Evolutionary conservation across 1,284 basidiomycete genomes (phyloP).

Genomic region (Ceraceosorus guamensis): DNA sequence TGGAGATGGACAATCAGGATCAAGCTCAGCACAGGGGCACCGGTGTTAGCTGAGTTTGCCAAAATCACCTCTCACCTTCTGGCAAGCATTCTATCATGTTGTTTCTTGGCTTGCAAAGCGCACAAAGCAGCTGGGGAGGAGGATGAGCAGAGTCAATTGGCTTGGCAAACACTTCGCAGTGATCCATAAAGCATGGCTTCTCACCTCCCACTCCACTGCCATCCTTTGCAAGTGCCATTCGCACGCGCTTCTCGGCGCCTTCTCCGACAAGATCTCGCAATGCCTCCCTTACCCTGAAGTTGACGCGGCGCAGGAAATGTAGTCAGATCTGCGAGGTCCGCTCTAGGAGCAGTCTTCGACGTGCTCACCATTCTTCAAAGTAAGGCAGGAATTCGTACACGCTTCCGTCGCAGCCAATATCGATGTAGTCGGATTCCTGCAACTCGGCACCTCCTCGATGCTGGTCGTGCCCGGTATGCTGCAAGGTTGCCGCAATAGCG

Average conservation of each 20-base stretch:
- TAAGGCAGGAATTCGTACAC: slow-evolving; percentile 80
- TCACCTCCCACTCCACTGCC: slow-evolving; percentile 91
- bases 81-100: neutral
- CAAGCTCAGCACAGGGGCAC: no score
- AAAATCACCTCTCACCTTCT: no score
- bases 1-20: no score
- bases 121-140: slow-evolving; percentile 7
- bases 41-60: no score
- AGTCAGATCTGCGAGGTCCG: neutral
- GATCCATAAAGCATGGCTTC: no score
- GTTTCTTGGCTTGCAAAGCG: slow-evolving; percentile 11
- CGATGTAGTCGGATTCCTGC: slow-evolving; percentile 44
- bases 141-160: neutral
- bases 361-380: slow-evolving; percentile 53
- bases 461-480: slow-evolving; percentile 66
- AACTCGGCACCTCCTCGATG: slow-evolving; percentile 24
- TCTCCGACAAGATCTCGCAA: slow-evolving; percentile 69
- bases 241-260: slow-evolving; percentile 67
- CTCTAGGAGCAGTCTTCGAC: neutral
- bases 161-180: slow-evolving; percentile 37
- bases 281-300: slow-evolving; percentile 65
- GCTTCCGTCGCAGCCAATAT: slow-evolving; percentile 50
- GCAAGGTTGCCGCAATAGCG: slow-evolving; percentile 75
- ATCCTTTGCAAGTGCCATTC: slow-evolving; percentile 89
- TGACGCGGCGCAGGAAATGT: neutral